Base-by-base conservation (phyloP, 345 rosid species). In the thale cress (Arabidopsis thaliana) region DNA sequence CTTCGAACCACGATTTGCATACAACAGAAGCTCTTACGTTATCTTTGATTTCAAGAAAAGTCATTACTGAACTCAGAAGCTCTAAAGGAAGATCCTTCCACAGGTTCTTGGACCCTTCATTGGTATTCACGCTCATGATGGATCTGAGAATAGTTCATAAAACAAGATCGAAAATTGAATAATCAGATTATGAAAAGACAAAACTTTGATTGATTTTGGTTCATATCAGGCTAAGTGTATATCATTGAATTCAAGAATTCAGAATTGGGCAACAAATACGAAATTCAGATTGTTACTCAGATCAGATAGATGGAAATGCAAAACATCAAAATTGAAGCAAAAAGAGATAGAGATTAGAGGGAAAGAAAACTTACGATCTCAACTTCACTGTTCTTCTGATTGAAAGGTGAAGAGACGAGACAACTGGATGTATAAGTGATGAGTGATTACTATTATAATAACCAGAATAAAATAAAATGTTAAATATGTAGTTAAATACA, bases 1-100 rank as follows among this genome's bases (percentile, higher is more conserved):
- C 81, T 8, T 72, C 49, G 49, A 83, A 79, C 95, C 97, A 91
- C 4, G 83, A 79, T 80, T 83, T 85, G 87, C 95, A 88, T 50
- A 87, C 89, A 49, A 55, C 74, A 16, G 93, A 90, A 53, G 87
- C 88, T 44, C 79, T 81, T 28, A 91, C 36, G 66, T 87, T 91
- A 49, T 86, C 95, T 60, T 71, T 78, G 6, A 86, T 75, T 8
- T 85, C 50, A 23, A 91, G 82, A 46, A 14, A 51, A 53, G 83
- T 40, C 74, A 89, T 63, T 16, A 85, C 75, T 53, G 85, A 53
- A 73, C 84, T 90, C 69, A 85, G 72, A 71, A 91, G 87, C 60
- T 77, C 80, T 7, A 22, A 46, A 4, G 80, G 72, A 36, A 77
- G 71, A 14, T 71, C 55, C 57, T 37, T 57, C 80, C 80, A 77